A percentile compares a stretch with the other conserved stretches of the same genome.
These are phyloP conservation scores for Fusarium sarcochroum DNA, from an alignment of 2,329 filamentous ascomycete genomes.

Conservation along the genomic window DNA sequence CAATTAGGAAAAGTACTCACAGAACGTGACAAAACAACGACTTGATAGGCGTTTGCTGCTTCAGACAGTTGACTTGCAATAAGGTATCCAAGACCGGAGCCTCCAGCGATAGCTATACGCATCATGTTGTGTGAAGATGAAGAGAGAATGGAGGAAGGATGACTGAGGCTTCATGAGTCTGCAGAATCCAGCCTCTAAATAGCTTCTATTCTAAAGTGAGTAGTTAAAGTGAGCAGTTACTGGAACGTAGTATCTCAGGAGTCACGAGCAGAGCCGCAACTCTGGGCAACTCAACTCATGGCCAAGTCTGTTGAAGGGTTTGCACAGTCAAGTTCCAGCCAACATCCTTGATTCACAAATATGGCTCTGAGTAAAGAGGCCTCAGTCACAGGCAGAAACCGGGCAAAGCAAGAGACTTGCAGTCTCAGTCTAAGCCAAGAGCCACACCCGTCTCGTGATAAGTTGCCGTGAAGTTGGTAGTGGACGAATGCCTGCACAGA, in stretches of 20 bases:
- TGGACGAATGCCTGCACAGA: slow-evolving; percentile 34
- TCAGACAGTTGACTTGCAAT: slow-evolving; percentile 70
- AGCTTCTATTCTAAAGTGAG: slow-evolving; percentile 17
- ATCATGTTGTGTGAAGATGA: slow-evolving; percentile 55
- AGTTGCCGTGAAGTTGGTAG: slow-evolving; percentile 35
- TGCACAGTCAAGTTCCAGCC: slow-evolving; percentile 14
- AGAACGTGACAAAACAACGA: slow-evolving; percentile 77
- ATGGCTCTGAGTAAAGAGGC: slow-evolving; percentile 19
- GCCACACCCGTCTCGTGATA: slow-evolving; percentile 30
- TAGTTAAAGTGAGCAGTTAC: not conserved
- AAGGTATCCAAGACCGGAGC: slow-evolving; percentile 61
- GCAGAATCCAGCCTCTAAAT: slow-evolving; percentile 41
- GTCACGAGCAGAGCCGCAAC: slow-evolving; percentile 41
- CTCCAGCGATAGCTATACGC: slow-evolving; percentile 65
- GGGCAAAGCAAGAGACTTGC: slow-evolving; percentile 25
- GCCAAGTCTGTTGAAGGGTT: slow-evolving; percentile 8
- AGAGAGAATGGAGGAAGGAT: slow-evolving; percentile 8
- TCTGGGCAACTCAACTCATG: slow-evolving; percentile 13
- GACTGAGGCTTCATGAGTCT: slow-evolving; percentile 32
- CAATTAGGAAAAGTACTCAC: slow-evolving; percentile 36
- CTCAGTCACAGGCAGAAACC: slow-evolving; percentile 46
- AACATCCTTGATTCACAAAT: slow-evolving; percentile 35
- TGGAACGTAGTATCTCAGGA: slow-evolving; percentile 18
- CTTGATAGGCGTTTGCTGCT: slow-evolving; percentile 71
- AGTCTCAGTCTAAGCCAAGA: slow-evolving; percentile 26